A percentile compares a stretch with the other conserved stretches of the same genome.
These are phyloP conservation scores for Thermothelomyces thermophilus DNA, from an alignment of 2,329 filamentous ascomycete genomes.

Conservation along the genomic window DNA sequence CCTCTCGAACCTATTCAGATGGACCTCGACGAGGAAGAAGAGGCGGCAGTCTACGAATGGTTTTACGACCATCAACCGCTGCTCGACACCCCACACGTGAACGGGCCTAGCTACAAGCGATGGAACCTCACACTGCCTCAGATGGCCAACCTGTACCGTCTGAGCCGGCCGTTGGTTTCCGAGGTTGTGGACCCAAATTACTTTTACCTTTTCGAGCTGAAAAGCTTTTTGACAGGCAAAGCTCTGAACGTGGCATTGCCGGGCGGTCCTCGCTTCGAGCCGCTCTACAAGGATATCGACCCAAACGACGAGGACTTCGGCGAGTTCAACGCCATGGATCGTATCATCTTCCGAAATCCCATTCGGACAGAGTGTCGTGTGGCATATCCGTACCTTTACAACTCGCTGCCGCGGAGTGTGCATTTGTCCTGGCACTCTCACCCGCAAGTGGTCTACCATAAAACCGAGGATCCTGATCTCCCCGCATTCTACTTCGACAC, in stretches of 20 bases:
- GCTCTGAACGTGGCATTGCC: slow-evolving; percentile 95
- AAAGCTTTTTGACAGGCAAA: slow-evolving; percentile 93
- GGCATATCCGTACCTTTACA: slow-evolving; percentile 91
- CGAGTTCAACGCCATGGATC: slow-evolving; percentile 98
- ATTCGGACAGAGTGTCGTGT: slow-evolving; percentile 95
- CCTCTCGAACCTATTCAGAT: slow-evolving; percentile 96
- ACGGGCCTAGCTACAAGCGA: slow-evolving; percentile 90
- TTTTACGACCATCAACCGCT: slow-evolving; percentile 93
- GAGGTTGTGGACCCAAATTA: slow-evolving; percentile 96
- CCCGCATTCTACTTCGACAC: slow-evolving; percentile 98
- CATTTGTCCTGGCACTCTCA: slow-evolving; percentile 90
- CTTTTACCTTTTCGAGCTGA: slow-evolving; percentile 92
- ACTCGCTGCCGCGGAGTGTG: slow-evolving; percentile 90
- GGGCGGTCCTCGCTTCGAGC: slow-evolving; percentile 94
- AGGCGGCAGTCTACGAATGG: slow-evolving; percentile 89
- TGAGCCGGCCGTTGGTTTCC: slow-evolving; percentile 84
- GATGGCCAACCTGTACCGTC: slow-evolving; percentile 90
- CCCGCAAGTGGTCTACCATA: slow-evolving; percentile 86
- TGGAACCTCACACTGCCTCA: slow-evolving; percentile 93
- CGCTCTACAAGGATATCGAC: slow-evolving; percentile 96
- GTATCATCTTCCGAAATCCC: slow-evolving; percentile 94
- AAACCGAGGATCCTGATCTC: slow-evolving; percentile 78
- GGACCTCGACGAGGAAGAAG: slow-evolving; percentile 92
- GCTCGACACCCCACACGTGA: slow-evolving; percentile 86
- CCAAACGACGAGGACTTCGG: slow-evolving; percentile 99